A percentile compares a stretch with the other conserved stretches of the same genome.
phyloP scores from a whole-genome alignment of 163 green algal species.

The Volvox carteri region DNA sequence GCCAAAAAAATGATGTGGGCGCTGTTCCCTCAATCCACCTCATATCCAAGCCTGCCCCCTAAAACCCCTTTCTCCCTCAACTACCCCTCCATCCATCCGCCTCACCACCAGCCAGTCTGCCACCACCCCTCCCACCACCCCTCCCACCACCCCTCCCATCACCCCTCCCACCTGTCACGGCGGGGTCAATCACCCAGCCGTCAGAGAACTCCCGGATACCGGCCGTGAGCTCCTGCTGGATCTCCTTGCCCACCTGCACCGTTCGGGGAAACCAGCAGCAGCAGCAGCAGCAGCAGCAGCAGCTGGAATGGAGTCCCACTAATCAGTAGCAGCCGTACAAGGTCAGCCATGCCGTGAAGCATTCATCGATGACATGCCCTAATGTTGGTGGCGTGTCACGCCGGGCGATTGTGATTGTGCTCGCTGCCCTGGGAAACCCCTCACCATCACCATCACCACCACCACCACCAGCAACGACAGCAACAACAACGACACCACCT shows the following conservation, averaged over 20 bases:
- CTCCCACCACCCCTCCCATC: too few relatives aligned
- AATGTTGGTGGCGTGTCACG: neutral
- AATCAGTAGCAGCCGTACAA: neutral
- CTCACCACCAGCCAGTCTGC: neutral
- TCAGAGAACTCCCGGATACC: constrained; percentile 14
- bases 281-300: neutral
- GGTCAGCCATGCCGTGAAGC: neutral
- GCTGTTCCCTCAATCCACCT: too few relatives aligned
- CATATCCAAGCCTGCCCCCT: too few relatives aligned
- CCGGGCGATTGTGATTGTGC: neutral
- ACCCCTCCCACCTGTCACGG: neutral
- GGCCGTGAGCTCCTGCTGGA: constrained; percentile 10
- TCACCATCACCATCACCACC: too few relatives aligned
- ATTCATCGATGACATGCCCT: too few relatives aligned
- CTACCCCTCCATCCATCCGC: neutral
- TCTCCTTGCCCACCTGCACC: constrained; percentile 15
- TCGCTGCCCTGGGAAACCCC: neutral
- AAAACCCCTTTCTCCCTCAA: neutral
- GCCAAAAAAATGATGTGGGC: too few relatives aligned
- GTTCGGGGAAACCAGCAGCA: neutral
- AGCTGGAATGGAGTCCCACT: too few relatives aligned
- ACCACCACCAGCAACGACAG: too few relatives aligned
- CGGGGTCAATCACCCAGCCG: constrained; percentile 31
- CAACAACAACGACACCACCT: too few relatives aligned
- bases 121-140: neutral